Conservation (phyloP, 345 rosid species). For the Populus pruinosa region DNA sequence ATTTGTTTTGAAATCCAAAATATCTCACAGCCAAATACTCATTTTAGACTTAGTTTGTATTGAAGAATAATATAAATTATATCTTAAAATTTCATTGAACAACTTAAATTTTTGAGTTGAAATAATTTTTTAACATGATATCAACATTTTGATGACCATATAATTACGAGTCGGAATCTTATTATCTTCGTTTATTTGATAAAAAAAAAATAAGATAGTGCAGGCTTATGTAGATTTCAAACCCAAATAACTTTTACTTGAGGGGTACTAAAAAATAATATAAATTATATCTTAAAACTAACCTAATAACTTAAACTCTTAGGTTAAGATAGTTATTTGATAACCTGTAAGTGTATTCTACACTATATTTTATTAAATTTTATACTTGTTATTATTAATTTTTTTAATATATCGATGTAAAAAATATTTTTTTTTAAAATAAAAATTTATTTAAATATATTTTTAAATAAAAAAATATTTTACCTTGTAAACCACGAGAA, state of each 20-base stretch:
- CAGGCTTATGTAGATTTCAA: fast-evolving
- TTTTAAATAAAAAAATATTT: too few species aligned
- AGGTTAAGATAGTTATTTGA: fast-evolving
- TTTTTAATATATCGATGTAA: too few species aligned
- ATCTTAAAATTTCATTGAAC: too few species aligned
- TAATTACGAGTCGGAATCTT: fast-evolving
- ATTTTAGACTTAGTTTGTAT: not conserved
- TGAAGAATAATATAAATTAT: too few species aligned
- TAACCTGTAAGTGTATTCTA: fast-evolving
- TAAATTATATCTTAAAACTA: too few species aligned
- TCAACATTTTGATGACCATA: too few species aligned
- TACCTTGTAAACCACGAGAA: not conserved
- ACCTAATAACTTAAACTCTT: fast-evolving
- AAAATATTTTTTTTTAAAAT: too few species aligned
- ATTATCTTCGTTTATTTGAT: fast-evolving
- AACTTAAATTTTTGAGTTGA: too few species aligned
- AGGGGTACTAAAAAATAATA: fast-evolving
- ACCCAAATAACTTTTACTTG: fast-evolving
- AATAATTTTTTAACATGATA: too few species aligned
- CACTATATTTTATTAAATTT: too few species aligned
- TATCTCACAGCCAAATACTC: constrained; percentile 34
- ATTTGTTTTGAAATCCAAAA: not conserved
- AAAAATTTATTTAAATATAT: too few species aligned
- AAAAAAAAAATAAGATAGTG: fast-evolving
- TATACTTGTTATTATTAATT: too few species aligned